Base-by-base conservation (phyloP, 352 stramenopile species). In the Globisporangium ultimum region DNA sequence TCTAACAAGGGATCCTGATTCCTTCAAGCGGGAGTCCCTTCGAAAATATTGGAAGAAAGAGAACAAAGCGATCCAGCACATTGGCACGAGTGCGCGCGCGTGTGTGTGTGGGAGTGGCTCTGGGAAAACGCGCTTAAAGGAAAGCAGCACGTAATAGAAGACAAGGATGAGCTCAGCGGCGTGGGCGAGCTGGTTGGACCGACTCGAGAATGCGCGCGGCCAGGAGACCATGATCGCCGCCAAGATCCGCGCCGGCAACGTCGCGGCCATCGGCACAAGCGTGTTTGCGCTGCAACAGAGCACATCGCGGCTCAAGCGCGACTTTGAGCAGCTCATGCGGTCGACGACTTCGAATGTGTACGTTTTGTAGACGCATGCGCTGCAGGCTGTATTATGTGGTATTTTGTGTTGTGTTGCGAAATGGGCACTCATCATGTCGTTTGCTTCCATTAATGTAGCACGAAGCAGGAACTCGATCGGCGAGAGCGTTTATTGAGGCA, bases 231-330 rank as follows among this genome's bases (percentile, higher is more conserved):
- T 71, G 43, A 58, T 93, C 46, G 72, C 73, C 18, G 67, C 53
- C 46, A 93, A 93, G 55, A 82, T 95, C 45, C 83, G 80, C 46
- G 65, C 74, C 2, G 81, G 78, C 1, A 90, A 92, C 60, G 62
- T 70, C 18, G 62, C 76, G 3, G 66, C 78, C 20, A 73, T 92
- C 43, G 83, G 83, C 57, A 89, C 83, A 18, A 93, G 85, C 69
- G 85, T 89, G 42, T 95, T 92, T 61, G 83, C 81, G 42, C 61
- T 95, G 61, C 85, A 95, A 65, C 85, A 95, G 74, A 91, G 78
- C 52, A 76, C 85, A n/a, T 73, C 83, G 54, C 81, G 83, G 38
- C 73, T 95, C 12, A 81, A 85, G 52, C 80, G 85, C 60, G 85
- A 95, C 63, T 95, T 91, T 36, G 82, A 93, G 21, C 78, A 92